Base-by-base conservation (phyloP, 164 flowering plant species). In the Liriodendron chinense region DNA sequence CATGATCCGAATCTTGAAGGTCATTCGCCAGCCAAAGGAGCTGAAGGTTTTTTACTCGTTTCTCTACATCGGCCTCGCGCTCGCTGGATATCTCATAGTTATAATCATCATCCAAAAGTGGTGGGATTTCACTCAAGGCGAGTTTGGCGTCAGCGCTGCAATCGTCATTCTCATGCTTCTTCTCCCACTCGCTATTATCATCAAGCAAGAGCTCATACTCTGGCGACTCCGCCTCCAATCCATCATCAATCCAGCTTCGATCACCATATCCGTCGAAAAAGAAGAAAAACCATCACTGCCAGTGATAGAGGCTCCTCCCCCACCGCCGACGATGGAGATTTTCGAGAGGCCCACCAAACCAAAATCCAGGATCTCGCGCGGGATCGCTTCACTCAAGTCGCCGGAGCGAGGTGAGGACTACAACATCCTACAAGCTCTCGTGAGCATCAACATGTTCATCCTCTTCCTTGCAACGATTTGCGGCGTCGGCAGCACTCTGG, bases 11-110 rank as follows among this genome's bases (percentile, higher is more conserved):
- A n/a, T 78, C 61, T 76, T 84, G 80, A 78, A 78, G 73, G 82
- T 80, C 1, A 49, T 78, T n/a, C 72, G 80, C 25, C 73, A 71
- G 20, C 23, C 34, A 16, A 77, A 82, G 56, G 86, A 84, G 76
- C 18, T 80, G 69, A 78, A 78, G 49, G 73, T 77, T 8, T 84
- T 84, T 47, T 80, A 84, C 66, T 47, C 71, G 1, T 28, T 82
- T 63, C 82, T 84, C 28, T 84, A 80, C 16, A 69, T 80, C 7
- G 79, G 84, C 0, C 76, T 84, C 20, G 80, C 66, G 28, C n/a
- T 71, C 2, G 86, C 84, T 50, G 80, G 80, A 16, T 80, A 76
- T 59, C 73, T 84, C 48, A 78, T 84, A 83, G 22, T 68, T 6
- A 70, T 84, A 1, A 82, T 80, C 56, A 82, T 84, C 10, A 23